phyloP scores from a whole-genome alignment of 129 eudicot genomes.

The Arctium lappa region DNA sequence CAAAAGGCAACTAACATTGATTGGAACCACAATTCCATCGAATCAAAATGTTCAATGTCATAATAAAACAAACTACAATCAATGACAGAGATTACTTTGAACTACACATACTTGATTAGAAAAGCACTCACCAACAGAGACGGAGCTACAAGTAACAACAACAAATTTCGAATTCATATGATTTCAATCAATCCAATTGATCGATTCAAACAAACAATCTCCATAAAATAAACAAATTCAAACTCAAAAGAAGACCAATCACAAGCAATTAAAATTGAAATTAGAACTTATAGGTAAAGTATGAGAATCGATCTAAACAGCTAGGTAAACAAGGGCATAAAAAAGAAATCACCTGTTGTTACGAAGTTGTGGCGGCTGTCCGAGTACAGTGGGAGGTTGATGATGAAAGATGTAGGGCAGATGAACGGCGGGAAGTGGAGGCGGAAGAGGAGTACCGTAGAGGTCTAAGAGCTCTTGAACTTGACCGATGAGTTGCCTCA shows the following conservation, averaged over 20 bases:
- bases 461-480: constrained; percentile 48
- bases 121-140: background rate
- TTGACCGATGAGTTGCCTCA: constrained; percentile 73
- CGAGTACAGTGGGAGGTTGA: constrained; percentile 22
- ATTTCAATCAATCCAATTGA: background rate
- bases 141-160: background rate
- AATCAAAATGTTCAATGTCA: background rate
- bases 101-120: background rate
- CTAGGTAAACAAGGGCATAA: background rate
- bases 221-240: background rate
- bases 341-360: constrained; percentile 28
- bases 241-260: background rate
- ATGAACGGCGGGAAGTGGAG: constrained; percentile 26
- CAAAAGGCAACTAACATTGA: background rate
- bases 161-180: background rate
- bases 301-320: constrained; percentile 16
- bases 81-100: background rate
- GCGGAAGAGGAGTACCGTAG: constrained; percentile 36
- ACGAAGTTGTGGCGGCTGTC: constrained; percentile 17
- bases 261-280: background rate
- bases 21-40: background rate
- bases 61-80: background rate
- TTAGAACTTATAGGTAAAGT: background rate
- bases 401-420: constrained; percentile 28
- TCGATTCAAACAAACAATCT: constrained; percentile 2